Evolutionary conservation across 352 stramenopile species (phyloP), one percentile per base, ranked within the genome.

Genomic region (Phytopythium chamaehyphon): DNA sequence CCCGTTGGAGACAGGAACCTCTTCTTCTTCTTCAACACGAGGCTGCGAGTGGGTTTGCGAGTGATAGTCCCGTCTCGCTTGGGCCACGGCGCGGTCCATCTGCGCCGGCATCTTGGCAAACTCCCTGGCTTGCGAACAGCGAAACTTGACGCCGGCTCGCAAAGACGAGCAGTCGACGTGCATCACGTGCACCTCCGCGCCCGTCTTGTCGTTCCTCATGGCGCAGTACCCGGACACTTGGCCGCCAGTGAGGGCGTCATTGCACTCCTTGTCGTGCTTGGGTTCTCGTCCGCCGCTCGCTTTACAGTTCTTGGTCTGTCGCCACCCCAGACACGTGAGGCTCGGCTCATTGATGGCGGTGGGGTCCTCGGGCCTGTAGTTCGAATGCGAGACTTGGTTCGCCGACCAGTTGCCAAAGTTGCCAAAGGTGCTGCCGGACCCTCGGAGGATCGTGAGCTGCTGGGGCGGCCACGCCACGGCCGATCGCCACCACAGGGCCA

Each of bases 211-310:
- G 24, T 76, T 53, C 48, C 64, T 43, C 52, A 85, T 66, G 6
- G 76, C 40, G 47, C 75, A 86, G 57, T 75, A 83, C 8, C 75
- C 75, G 2, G 63, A 63, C 38, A 61, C 31, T 45, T 66, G 61
- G 15, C 61, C 64, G 18, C 49, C 54, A 8, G 78, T 51, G 24
- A 68, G 54, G 1, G 40, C 12, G 18, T 61, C 51, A 38, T 73
- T 45, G 28, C 76, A 87, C 6, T 52, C 61, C 44, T 56, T 53
- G 52, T 80, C 69, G 46, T 49, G 65, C 6, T 44, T 62, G 39
- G 50, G 23, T 16, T 66, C 38, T 33, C 69, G 52, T 1, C 42
- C 39, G 24, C 55, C 57, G 26, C 68, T 26, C 1, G 64, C 55
- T 6, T 61, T 46, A 51, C 76, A 87, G 26, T 48, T 66, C 35